Evolutionary conservation across 2,329 filamentous ascomycete genomes (phyloP).

Genomic region (Sphaerulina musiva): DNA sequence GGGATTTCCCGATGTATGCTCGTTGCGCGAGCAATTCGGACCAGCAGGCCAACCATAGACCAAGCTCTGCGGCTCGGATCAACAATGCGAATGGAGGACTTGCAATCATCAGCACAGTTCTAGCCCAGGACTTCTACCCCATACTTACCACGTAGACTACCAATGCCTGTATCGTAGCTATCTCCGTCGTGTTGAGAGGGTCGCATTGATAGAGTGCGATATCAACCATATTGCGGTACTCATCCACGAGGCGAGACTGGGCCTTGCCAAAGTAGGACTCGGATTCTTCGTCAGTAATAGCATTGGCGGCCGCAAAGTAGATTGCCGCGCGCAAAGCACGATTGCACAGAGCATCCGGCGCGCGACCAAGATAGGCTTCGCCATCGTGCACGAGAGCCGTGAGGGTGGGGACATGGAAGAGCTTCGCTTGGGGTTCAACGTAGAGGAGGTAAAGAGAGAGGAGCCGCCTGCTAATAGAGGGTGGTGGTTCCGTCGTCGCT

Average conservation of each 20-base stretch:
- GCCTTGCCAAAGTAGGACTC: conserved; percentile 18
- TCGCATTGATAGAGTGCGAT: conserved; percentile 30
- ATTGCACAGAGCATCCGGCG: conserved; percentile 21
- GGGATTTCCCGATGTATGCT: conserved; percentile 27
- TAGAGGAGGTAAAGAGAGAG: conserved; percentile 23
- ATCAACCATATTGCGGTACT: conserved; percentile 27
- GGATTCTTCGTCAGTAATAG: conserved; percentile 29
- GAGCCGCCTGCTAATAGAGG: conserved; percentile 16
- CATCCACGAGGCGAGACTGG: conserved; percentile 19
- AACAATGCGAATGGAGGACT: conserved; percentile 23
- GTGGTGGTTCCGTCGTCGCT: conserved; percentile 25
- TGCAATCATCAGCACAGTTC: background rate
- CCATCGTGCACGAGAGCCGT: conserved; percentile 22
- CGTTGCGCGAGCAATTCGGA: conserved; percentile 32
- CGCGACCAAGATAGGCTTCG: conserved; percentile 24
- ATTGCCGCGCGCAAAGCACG: conserved; percentile 28
- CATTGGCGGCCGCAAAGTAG: conserved; percentile 31
- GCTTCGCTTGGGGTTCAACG: conserved; percentile 28
- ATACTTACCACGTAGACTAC: conserved; percentile 21
- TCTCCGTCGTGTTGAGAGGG: conserved; percentile 28
- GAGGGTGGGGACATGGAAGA: conserved; percentile 29
- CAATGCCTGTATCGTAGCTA: conserved; percentile 31
- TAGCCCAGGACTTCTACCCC: background rate
- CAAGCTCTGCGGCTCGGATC: conserved; percentile 29
- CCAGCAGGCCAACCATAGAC: conserved; percentile 28